Evolutionary conservation across 2,329 filamentous ascomycete species (phyloP).

Genomic region (Diaporthe ilicicola): DNA sequence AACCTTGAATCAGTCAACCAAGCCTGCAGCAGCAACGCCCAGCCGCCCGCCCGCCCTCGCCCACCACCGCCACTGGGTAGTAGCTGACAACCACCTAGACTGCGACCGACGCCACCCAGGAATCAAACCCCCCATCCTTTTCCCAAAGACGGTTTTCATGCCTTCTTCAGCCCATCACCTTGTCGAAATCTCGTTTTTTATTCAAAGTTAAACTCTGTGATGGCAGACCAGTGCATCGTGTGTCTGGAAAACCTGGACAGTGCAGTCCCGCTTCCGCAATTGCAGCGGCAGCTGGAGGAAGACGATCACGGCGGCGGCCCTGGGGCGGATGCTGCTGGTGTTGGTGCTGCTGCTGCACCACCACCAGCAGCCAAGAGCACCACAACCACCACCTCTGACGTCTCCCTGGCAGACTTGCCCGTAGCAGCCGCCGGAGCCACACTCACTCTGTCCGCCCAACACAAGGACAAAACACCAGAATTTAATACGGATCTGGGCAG

Average conservation of each 20-base stretch:
- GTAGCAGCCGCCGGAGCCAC: constrained; percentile 35
- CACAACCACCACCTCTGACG: constrained; percentile 22
- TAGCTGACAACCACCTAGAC: constrained; percentile 13
- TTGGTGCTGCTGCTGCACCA: constrained; percentile 30
- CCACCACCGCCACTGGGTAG: neutral
- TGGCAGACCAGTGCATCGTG: constrained; percentile 75
- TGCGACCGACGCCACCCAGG: neutral
- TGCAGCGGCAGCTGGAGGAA: constrained; percentile 31
- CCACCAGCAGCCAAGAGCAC: constrained; percentile 25
- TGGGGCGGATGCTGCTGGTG: constrained; percentile 19
- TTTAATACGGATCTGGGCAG: constrained; percentile 36
- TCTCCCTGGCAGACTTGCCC: constrained; percentile 31
- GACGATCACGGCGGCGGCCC: constrained; percentile 36
- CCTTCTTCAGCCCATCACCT: constrained; percentile 51
- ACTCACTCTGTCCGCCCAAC: constrained; percentile 41
- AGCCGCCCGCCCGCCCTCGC: neutral
- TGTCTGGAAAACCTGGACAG: constrained; percentile 68
- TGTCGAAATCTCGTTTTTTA: constrained; percentile 43
- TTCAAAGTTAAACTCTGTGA: constrained; percentile 49
- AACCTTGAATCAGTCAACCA: no score
- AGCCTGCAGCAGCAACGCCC: neutral
- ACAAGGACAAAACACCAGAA: constrained; percentile 36
- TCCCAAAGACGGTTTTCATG: constrained; percentile 51
- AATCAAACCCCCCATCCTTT: constrained; percentile 20
- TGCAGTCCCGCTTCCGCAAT: constrained; percentile 38